A percentile compares a stretch with the other conserved stretches of the same genome.
These are phyloP conservation scores for Cylindrotheca fusiformis DNA, from an alignment of 108 stramenopile species.

Conservation along the genomic window DNA sequence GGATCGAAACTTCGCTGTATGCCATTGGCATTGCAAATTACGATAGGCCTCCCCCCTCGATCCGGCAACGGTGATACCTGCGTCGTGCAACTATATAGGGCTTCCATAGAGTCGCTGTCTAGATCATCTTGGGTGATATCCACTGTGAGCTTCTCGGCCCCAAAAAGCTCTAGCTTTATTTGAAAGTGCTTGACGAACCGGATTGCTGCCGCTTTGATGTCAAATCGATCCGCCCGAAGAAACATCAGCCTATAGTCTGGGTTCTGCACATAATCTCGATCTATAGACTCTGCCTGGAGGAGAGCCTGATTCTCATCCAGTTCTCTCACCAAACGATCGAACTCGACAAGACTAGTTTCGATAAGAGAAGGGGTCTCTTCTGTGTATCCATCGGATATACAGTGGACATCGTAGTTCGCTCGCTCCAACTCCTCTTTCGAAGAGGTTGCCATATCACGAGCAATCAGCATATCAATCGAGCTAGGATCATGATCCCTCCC, in stretches of 20 bases:
- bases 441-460: neutral
- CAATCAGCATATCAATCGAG: neutral
- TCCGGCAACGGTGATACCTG: slow-evolving; percentile 5
- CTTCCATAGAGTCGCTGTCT: slow-evolving; percentile 5
- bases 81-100: slow-evolving; percentile 9
- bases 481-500: too few relatives aligned
- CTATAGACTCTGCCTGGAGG: neutral
- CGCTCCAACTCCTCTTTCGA: neutral
- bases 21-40: too few relatives aligned
- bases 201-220: slow-evolving; percentile 20
- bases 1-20: too few relatives aligned
- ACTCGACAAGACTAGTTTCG: neutral
- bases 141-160: slow-evolving; percentile 7
- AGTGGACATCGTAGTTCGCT: slow-evolving; percentile 24
- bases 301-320: slow-evolving; percentile 8
- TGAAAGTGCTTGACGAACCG: slow-evolving; percentile 26
- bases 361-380: slow-evolving; percentile 24
- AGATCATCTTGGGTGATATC: slow-evolving; percentile 14
- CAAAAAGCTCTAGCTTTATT: slow-evolving; percentile 37
- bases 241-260: slow-evolving; percentile 27
- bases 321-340: slow-evolving; percentile 6
- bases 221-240: slow-evolving; percentile 33
- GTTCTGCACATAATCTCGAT: slow-evolving; percentile 2
- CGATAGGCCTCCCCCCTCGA: slow-evolving; percentile 13
- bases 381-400: slow-evolving; percentile 6